phyloP scores from a whole-genome alignment of 2,329 filamentous ascomycete genomes.

The Domatiomyces globalis region DNA sequence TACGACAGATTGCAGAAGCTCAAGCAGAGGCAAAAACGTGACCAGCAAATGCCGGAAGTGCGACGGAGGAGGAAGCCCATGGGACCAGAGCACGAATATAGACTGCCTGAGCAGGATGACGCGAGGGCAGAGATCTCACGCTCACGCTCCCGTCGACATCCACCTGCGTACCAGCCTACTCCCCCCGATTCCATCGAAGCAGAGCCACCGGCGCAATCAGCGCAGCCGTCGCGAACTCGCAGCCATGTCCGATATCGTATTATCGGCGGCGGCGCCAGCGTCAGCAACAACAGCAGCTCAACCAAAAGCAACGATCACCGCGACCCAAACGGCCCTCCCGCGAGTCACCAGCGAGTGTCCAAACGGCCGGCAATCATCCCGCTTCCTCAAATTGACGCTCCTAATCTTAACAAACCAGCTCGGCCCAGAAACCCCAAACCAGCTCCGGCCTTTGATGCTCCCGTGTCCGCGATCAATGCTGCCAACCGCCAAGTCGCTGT shows the following conservation, averaged over 20 bases:
- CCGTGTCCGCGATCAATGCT: constrained; percentile 65
- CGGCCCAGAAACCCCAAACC: too few relatives aligned
- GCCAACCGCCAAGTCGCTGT: constrained; percentile 62
- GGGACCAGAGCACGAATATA: neutral
- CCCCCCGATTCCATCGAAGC: neutral
- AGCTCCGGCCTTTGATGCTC: constrained; percentile 46
- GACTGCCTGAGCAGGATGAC: neutral
- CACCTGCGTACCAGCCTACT: neutral
- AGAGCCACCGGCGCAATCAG: neutral
- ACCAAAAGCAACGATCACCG: too few relatives aligned
- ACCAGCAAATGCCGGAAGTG: neutral
- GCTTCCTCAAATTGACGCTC: too few relatives aligned
- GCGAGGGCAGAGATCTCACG: neutral
- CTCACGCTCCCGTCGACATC: neutral
- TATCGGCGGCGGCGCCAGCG: neutral
- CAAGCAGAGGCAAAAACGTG: constrained; percentile 5
- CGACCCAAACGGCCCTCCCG: too few relatives aligned
- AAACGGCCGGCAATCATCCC: too few relatives aligned
- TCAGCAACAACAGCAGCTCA: neutral
- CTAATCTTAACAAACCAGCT: too few relatives aligned
- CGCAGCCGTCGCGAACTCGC: neutral
- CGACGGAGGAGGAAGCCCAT: neutral
- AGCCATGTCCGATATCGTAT: neutral
- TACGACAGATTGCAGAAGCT: constrained; percentile 11
- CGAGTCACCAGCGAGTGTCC: too few relatives aligned